Evolutionary conservation across 2,329 filamentous ascomycete species (phyloP), one percentile per base, ranked within the genome.

Genomic region (Pseudocercospora pini-densiflorae): DNA sequence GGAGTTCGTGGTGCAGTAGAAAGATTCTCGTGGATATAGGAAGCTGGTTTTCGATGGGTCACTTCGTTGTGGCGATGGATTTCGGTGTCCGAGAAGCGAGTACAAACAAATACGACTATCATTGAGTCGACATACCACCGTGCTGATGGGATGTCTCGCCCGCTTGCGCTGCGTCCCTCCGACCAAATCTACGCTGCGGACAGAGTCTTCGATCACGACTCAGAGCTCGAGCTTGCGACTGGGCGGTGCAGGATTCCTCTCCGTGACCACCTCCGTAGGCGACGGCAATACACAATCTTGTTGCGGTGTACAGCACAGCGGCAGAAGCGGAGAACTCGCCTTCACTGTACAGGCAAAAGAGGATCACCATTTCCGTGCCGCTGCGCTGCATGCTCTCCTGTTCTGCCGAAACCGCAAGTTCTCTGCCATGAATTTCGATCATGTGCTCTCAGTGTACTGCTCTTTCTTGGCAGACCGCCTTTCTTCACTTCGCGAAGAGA

Each of bases 11-110:
- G 87, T 82, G 88, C 87, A 86, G 87, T 82, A 90, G 88, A 90
- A 79, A 67, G 82, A 87, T 73, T 77, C 77, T 80, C 80, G 80
- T 79, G 75, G 76, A 77, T 76, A 88, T 89, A 90, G 89, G 88
- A 90, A 91, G 87, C 89, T 84, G 81, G 81, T 83, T 84, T 84
- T 85, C 88, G 87, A 86, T 86, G 87, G 81, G 87, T 90, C 86
- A 82, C 88, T 88, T 90, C 88, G 70, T 89, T 88, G 89, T 85
- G 87, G 87, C 88, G 87, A 89, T 88, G 88, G 86, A 81, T 82
- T 81, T 81, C 83, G 87, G 89, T 90, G 89, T 89, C 88, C 87
- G 89, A 86, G 78, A 86, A 89, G 84, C 87, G 88, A 88, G 88
- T 81, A 88, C 86, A 87, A 84, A 80, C 58, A 3, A 23, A 3